phyloP scores from a whole-genome alignment of 371 early-diverging fungal species.

The Rhizopus microsporus region DNA sequence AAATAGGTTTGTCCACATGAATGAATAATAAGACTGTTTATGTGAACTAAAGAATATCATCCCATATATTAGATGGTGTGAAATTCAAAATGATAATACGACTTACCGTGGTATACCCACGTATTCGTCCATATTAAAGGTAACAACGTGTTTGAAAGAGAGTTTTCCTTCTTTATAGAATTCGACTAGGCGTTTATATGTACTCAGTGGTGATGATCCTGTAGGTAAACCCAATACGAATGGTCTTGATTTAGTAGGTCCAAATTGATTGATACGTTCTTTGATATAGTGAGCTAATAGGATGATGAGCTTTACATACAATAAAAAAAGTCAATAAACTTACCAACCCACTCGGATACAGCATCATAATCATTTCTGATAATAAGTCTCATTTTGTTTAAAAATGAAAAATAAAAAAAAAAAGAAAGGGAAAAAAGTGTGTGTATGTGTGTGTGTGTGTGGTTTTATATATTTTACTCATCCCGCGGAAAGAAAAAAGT shows the following conservation, averaged over 20 bases:
- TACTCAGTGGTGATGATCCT: constrained; percentile 82
- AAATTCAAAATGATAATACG: background rate
- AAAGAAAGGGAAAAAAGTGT: constrained; percentile 3
- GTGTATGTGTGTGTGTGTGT: background rate
- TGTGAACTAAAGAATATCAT: constrained; percentile 53
- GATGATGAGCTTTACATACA: background rate
- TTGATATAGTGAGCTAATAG: constrained; percentile 75
- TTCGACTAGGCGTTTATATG: constrained; percentile 67
- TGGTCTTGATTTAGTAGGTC: constrained; percentile 72
- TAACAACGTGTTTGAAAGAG: constrained; percentile 63
- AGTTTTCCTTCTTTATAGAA: constrained; percentile 61
- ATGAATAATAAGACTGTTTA: constrained; percentile 85
- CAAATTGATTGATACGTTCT: constrained; percentile 78
- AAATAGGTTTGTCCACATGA: constrained; percentile 87
- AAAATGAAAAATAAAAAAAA: constrained; percentile 4
- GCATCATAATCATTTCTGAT: constrained; percentile 70
- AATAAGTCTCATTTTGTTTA: constrained; percentile 69
- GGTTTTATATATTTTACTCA: constrained; percentile 2
- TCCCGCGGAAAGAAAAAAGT: constrained; percentile 9
- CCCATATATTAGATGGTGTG: background rate
- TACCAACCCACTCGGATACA: constrained; percentile 68
- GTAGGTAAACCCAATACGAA: constrained; percentile 89
- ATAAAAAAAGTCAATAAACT: constrained; percentile 10
- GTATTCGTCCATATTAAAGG: constrained; percentile 82
- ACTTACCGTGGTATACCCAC: constrained; percentile 45